A percentile compares a stretch with the other conserved stretches of the same genome.
Conservation (phyloP, 2,329 filamentous ascomycete genomes). For the Phialophora expanda region DNA sequence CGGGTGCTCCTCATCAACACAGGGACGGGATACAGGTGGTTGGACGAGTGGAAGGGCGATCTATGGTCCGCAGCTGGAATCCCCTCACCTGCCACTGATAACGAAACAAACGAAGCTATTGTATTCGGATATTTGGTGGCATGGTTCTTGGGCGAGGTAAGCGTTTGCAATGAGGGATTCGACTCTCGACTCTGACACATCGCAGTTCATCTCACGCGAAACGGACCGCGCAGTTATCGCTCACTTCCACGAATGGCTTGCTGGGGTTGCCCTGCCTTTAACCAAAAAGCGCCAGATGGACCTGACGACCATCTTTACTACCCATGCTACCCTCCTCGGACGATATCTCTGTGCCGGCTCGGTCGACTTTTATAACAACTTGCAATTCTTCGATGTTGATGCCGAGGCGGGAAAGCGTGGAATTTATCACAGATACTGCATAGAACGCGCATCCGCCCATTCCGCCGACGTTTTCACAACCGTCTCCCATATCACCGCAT, state of each 20-base stretch:
- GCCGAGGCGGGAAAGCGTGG: slow-evolving; percentile 95
- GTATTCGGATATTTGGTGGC: slow-evolving; percentile 97
- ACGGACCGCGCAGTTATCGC: slow-evolving; percentile 91
- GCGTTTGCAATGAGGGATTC: slow-evolving; percentile 38
- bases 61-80: slow-evolving; percentile 93
- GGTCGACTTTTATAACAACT: slow-evolving; percentile 98
- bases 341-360: slow-evolving; percentile 96
- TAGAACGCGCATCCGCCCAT: slow-evolving; percentile 91
- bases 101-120: slow-evolving; percentile 96
- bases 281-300: slow-evolving; percentile 94
- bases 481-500: slow-evolving; percentile 97
- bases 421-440: slow-evolving; percentile 98
- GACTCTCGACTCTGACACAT: slow-evolving; percentile 23
- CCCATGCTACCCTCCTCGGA: slow-evolving; percentile 91
- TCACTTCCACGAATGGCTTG: slow-evolving; percentile 98
- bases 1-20: slow-evolving; percentile 94
- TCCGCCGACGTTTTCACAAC: slow-evolving; percentile 97
- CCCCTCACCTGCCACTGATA: slow-evolving; percentile 86
- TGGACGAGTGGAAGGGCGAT: slow-evolving; percentile 97
- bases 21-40: slow-evolving; percentile 84
- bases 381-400: slow-evolving; percentile 96
- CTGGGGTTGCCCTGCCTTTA: slow-evolving; percentile 88
- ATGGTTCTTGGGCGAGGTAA: slow-evolving; percentile 96
- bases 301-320: slow-evolving; percentile 97
- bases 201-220: slow-evolving; percentile 89